Evolutionary conservation across 2,329 filamentous ascomycete genomes (phyloP), one percentile per base, ranked within the genome.

Genomic region (Hymenoscyphus scutula): DNA sequence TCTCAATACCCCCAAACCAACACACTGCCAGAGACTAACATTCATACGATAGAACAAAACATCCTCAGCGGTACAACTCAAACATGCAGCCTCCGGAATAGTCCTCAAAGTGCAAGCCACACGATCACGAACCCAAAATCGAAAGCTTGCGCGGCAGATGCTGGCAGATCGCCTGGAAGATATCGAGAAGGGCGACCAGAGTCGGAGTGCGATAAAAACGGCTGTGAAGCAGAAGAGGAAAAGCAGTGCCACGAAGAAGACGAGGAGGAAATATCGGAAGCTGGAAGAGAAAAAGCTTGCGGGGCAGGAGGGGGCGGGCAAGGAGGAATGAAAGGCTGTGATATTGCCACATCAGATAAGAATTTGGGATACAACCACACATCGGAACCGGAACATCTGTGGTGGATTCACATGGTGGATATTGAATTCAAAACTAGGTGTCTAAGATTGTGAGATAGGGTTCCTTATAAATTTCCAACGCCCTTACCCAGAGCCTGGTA

Each of bases 71-170:
- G 94, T 97, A 2, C 95, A 99, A 75, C 82, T 99, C 38, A 95
- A 89, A 69, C 95, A 99, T 76, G 78, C 90, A 17, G 92, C 94
- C 5, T 96, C 93, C 0, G 94, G 94, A 65, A 86, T 97, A 59
- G 93, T 98, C 15, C 85, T 99, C 66, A 99, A 99, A 78, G 94
- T 87, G 61, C 95, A 99, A 77, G 92, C 89, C 23, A 98, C 95
- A 8, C 88, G 95, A 56, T 96, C 91, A 1, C 86, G 92, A 19
- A 84, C 84, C 62, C 90, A 96, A 77, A 99, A 99, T 75, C 86
- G 93, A 66, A 93, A 90, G 75, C 89, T 91, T 65, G 95, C 95
- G 13, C 84, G 93, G 48, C 81, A 87, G 68, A 79, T 96, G 51
- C 70, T 91, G n/a, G 74, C 74, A 23, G 68, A 72, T 61, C 63